Base-by-base conservation (phyloP, 176 grass and related monocot species). In the Cymbopogon citratus region DNA sequence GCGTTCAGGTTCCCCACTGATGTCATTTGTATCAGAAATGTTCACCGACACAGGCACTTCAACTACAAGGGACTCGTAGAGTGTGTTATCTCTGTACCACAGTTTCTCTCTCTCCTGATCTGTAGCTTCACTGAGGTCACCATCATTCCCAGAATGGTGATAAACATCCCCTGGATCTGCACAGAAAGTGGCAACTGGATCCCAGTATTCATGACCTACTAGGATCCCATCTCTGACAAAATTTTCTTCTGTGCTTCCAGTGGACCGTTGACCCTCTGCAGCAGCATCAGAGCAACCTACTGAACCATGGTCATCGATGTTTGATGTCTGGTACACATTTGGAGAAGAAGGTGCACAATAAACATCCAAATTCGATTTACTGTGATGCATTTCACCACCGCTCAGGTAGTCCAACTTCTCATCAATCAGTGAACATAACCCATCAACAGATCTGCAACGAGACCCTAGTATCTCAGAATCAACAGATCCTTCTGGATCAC, bases 391-490 rank as follows among this genome's bases (percentile, higher is more conserved):
- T 77, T 81, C 86, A 60, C 80, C 66, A 25, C 31, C 38, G 66
- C 72, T 88, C 71, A 85, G 23, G 70, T 87, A 79, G 44, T 68
- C 84, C 41, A 40, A 64, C 63, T 89, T 89, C 52, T 62, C 82
- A 49, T 57, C 56, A 49, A 24, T 68, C 15, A 80, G 24, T 44
- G 74, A 91, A 51, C 72, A 90, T 26, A 91, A 35, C 81, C 87
- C 85, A 27, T 90, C 79, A 48, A 80, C 76, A 80, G 92, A 91
- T 76, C 70, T 85, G 27, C 89, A 80, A 62, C 66, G 82, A 71
- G 69, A 76, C 33, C 63, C 63, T 67, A 83, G 48, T 12, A 46
- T 61, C 33, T 79, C 67, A 63, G 81, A 87, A 81, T 90, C 46
- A 41, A 43, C 68, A 90, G 82, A 81, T 29, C 66, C 82, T 69